These are phyloP conservation scores for Chrysanthemum seticuspe DNA, from an alignment of 129 eudicot species.

Conservation along the genomic window DNA sequence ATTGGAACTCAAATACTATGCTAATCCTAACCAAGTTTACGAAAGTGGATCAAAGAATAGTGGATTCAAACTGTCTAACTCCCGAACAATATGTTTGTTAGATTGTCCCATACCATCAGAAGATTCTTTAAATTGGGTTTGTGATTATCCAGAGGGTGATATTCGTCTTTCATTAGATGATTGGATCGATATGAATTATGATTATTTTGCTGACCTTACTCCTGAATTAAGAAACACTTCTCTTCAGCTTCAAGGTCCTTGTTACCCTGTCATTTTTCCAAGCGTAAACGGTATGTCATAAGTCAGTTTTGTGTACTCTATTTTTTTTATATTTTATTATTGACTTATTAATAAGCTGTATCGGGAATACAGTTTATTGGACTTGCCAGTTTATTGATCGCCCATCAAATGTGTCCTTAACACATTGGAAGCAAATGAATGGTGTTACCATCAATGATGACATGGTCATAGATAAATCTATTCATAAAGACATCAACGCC, in stretches of 20 bases:
- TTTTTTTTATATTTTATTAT: not conserved
- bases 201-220: constrained; percentile 86
- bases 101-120: constrained; percentile 91
- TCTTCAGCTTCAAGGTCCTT: constrained; percentile 95
- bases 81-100: constrained; percentile 75
- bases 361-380: constrained; percentile 67
- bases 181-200: constrained; percentile 91
- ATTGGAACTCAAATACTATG: constrained; percentile 75
- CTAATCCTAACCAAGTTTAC: constrained; percentile 90
- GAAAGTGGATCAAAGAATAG: constrained; percentile 70
- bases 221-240: constrained; percentile 85
- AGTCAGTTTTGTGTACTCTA: constrained; percentile 13
- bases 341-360: not conserved
- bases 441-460: constrained; percentile 67
- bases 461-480: constrained; percentile 73
- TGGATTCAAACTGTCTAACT: constrained; percentile 55
- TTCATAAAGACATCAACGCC: constrained; percentile 71
- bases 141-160: constrained; percentile 97
- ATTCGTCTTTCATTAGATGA: constrained; percentile 61
- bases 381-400: constrained; percentile 90
- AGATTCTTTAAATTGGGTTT: constrained; percentile 91
- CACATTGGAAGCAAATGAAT: constrained; percentile 88
- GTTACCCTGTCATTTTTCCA: constrained; percentile 95
- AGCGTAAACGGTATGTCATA: constrained; percentile 77
- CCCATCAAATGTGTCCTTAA: constrained; percentile 80